Conservation (phyloP, 345 rosid species). For the Acer negundo region DNA sequence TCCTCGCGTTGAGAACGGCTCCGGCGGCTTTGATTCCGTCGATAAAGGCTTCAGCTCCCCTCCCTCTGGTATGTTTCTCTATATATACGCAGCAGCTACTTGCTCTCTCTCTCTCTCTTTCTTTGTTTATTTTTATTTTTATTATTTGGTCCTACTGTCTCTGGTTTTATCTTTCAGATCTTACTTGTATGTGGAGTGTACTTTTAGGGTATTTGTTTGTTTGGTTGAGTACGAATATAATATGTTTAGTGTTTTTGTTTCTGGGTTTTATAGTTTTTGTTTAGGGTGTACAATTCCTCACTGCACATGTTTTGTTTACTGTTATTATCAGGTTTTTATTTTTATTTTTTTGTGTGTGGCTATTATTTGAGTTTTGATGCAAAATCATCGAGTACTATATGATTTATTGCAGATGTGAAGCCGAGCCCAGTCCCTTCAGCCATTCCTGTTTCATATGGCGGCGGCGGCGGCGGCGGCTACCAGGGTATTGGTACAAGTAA, state of each 20-base stretch:
- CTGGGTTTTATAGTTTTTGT: background rate
- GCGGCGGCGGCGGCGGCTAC: constrained; percentile 59
- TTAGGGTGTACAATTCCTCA: no score
- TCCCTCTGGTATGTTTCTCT: constrained; percentile 35
- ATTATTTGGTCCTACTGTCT: background rate
- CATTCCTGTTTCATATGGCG: constrained; percentile 72
- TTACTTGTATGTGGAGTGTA: background rate
- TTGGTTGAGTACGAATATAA: no score
- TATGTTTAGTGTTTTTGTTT: background rate
- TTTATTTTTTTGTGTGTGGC: background rate
- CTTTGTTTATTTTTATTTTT: background rate
- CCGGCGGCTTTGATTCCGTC: constrained; percentile 53
- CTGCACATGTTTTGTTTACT: background rate
- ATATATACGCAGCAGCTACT: background rate
- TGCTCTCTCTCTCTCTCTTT: background rate
- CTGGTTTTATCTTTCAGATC: background rate
- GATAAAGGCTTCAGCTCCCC: constrained; percentile 61
- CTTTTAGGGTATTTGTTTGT: background rate
- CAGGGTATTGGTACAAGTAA: constrained; percentile 65
- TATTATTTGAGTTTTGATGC: background rate
- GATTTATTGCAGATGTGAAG: constrained; percentile 53
- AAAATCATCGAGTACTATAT: background rate
- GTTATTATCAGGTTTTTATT: background rate
- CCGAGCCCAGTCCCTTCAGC: constrained; percentile 51
- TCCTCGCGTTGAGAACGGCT: constrained; percentile 74